phyloP scores from a whole-genome alignment of 129 eudicot species.

The Chrysanthemum lavandulifolium region DNA sequence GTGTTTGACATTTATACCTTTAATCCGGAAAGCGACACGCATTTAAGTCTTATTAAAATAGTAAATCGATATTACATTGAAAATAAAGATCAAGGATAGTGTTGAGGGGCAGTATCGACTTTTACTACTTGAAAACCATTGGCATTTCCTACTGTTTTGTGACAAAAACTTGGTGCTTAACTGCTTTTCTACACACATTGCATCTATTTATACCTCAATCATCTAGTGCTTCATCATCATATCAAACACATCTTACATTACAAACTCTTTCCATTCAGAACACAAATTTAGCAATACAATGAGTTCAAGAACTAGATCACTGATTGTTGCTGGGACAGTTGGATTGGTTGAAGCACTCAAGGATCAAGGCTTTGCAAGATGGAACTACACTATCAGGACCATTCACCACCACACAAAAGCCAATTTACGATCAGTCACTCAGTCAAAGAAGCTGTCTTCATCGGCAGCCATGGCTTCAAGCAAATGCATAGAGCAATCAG shows the following conservation, averaged over 20 bases:
- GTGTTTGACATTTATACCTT: too few relatives aligned
- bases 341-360: constrained; percentile 59
- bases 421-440: constrained; percentile 42
- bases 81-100: neutral
- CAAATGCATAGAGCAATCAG: constrained; percentile 15
- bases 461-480: constrained; percentile 28
- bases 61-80: too few relatives aligned
- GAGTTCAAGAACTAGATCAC: constrained; percentile 40
- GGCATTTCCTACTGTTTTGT: neutral
- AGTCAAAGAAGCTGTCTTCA: constrained; percentile 27
- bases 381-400: constrained; percentile 56
- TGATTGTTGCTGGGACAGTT: constrained; percentile 46
- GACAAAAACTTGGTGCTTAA: neutral
- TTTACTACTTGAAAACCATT: neutral
- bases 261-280: neutral
- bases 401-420: constrained; percentile 46
- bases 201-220: neutral
- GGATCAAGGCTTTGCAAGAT: constrained; percentile 63
- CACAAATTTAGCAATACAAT: neutral
- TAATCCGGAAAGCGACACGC: too few relatives aligned
- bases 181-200: neutral
- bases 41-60: too few relatives aligned
- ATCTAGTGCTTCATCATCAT: neutral
- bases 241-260: neutral
- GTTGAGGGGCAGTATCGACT: neutral